Conservation (phyloP, 2,329 filamentous ascomycete species). For the Penicillium sp. region DNA sequence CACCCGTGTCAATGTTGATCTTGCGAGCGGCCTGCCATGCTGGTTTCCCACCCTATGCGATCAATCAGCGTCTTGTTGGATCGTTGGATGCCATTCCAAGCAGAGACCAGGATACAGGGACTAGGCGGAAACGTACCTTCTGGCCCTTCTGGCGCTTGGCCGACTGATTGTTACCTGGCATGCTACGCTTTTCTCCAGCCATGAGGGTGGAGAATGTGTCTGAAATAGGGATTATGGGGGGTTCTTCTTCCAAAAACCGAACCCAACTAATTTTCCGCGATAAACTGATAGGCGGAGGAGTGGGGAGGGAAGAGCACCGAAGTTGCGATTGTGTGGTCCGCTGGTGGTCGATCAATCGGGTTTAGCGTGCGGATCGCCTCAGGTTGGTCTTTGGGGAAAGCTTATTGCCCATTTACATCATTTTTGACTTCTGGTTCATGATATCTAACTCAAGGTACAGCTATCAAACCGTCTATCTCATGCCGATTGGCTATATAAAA, state of each 20-base stretch:
- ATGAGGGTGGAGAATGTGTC: slow-evolving; percentile 16
- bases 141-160: slow-evolving; percentile 37
- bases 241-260: background rate
- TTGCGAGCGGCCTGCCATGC: slow-evolving; percentile 32
- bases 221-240: background rate
- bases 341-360: slow-evolving; percentile 14
- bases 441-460: background rate
- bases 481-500: background rate
- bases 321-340: slow-evolving; percentile 23
- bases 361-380: slow-evolving; percentile 22
- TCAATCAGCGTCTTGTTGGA: slow-evolving; percentile 4
- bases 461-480: background rate
- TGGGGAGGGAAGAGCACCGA: slow-evolving; percentile 5
- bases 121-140: background rate
- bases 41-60: slow-evolving; percentile 26
- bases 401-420: slow-evolving; percentile 4
- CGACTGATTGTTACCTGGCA: slow-evolving; percentile 29
- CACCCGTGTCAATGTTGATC: slow-evolving; percentile 48
- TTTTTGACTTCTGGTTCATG: background rate
- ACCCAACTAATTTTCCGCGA: slow-evolving; percentile 1
- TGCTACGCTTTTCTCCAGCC: slow-evolving; percentile 35
- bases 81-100: background rate
- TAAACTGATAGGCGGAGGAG: slow-evolving; percentile 6
- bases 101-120: background rate
- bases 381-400: slow-evolving; percentile 9